These are phyloP conservation scores for Allodekkera sacchari DNA, from an alignment of 805 yeast genomes.

Conservation along the genomic window DNA sequence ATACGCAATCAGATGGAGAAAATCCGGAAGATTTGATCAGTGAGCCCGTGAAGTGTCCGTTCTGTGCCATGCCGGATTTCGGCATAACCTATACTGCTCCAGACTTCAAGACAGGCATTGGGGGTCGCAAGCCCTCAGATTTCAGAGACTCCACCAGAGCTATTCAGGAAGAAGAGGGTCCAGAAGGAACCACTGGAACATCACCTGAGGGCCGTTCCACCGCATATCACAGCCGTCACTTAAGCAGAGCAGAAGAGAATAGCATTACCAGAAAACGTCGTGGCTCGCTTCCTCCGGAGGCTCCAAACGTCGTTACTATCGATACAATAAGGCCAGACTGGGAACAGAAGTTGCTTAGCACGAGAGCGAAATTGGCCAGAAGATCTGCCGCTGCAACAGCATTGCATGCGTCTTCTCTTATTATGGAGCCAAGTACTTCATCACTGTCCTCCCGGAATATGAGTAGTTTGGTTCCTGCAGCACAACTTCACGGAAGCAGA, in stretches of 20 bases:
- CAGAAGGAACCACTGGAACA: too few relatives aligned
- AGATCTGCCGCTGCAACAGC: conserved; percentile 93
- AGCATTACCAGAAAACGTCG: conserved; percentile 27
- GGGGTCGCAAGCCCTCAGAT: conserved; percentile 42
- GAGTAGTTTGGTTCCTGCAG: too few relatives aligned
- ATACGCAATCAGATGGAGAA: conserved; percentile 9
- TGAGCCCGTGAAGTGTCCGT: conserved; percentile 89
- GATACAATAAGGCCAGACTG: conserved; percentile 90
- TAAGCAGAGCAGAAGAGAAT: too few relatives aligned
- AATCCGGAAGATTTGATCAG: conserved; percentile 64
- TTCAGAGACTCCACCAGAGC: conserved; percentile 19
- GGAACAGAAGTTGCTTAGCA: conserved; percentile 66
- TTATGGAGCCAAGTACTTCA: too few relatives aligned
- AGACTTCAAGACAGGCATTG: conserved; percentile 46
- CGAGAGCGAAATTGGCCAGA: conserved; percentile 71
- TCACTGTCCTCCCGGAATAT: too few relatives aligned
- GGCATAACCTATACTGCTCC: conserved; percentile 79
- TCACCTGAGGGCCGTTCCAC: too few relatives aligned
- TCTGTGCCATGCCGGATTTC: conserved; percentile 80
- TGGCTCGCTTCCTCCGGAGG: conserved; percentile 55
- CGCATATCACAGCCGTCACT: too few relatives aligned
- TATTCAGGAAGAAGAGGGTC: conserved; percentile 16
- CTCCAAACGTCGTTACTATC: conserved; percentile 65
- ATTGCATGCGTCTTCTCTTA: conserved; percentile 76
- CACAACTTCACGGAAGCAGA: too few relatives aligned